Evolutionary conservation across 2,329 filamentous ascomycete genomes (phyloP).

Genomic region (Acephala macrosclerotiorum): DNA sequence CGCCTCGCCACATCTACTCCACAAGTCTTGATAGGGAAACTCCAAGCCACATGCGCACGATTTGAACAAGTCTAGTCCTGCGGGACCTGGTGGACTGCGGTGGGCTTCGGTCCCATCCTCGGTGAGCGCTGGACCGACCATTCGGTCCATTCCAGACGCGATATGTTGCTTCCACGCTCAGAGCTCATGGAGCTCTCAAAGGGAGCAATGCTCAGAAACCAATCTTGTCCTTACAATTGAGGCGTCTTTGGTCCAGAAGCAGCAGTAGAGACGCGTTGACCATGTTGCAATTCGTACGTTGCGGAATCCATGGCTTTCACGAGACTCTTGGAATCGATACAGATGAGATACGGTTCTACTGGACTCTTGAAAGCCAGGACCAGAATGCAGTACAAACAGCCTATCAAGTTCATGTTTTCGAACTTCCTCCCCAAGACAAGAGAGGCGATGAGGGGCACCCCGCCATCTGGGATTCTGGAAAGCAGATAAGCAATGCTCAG

Average conservation of each 20-base stretch:
- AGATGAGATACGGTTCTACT: slow-evolving; percentile 8
- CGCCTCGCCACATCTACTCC: neutral
- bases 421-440: neutral
- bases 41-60: neutral
- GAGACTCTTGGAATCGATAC: slow-evolving; percentile 9
- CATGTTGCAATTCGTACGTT: neutral
- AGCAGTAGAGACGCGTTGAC: neutral
- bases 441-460: neutral
- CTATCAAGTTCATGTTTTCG: neutral
- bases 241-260: neutral
- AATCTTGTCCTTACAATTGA: neutral
- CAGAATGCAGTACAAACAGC: neutral
- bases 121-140: neutral
- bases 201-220: neutral
- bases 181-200: neutral
- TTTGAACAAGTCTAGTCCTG: neutral
- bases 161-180: neutral
- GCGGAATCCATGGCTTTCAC: slow-evolving; percentile 9
- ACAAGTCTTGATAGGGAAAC: neutral
- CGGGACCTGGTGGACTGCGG: no score
- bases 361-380: neutral
- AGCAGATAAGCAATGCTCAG: neutral
- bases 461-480: neutral
- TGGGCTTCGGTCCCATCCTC: no score
- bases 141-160: neutral